Percentiles rank a stretch among this genome's conserved stretches.
Evolutionary conservation across 2,329 filamentous ascomycete genomes (phyloP).

Genomic region (Ceratocystis cubensis): DNA sequence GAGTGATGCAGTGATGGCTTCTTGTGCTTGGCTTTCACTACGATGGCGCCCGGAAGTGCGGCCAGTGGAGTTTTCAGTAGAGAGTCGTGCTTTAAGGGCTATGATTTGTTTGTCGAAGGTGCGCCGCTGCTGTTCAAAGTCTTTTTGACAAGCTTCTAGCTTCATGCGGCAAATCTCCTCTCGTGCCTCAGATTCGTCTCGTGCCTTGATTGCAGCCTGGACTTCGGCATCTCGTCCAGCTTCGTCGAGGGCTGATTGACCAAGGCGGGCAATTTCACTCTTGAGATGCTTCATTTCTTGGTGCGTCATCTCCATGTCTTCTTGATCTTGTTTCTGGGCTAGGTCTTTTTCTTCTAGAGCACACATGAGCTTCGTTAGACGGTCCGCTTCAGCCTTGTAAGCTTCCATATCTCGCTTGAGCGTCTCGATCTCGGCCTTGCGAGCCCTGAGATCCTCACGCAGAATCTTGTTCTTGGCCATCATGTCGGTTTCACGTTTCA

Average conservation of each 20-base stretch:
- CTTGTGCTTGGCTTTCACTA: not conserved
- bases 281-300: conserved; percentile 49
- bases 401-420: conserved; percentile 47
- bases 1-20: conserved; percentile 27
- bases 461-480: conserved; percentile 52
- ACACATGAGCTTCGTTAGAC: conserved; percentile 52
- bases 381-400: conserved; percentile 47
- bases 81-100: conserved; percentile 35
- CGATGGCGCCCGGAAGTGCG: conserved; percentile 26
- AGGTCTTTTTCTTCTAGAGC: conserved; percentile 57
- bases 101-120: conserved; percentile 39
- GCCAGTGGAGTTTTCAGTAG: conserved; percentile 21
- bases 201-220: conserved; percentile 43
- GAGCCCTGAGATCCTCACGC: conserved; percentile 57
- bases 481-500: conserved; percentile 66
- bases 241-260: conserved; percentile 48
- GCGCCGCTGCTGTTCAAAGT: conserved; percentile 32
- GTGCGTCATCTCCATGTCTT: conserved; percentile 48
- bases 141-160: conserved; percentile 39
- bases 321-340: conserved; percentile 49
- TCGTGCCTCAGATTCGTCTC: conserved; percentile 45
- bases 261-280: conserved; percentile 46
- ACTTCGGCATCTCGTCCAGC: conserved; percentile 52
- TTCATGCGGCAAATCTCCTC: conserved; percentile 48
- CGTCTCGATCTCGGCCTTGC: conserved; percentile 43